A percentile compares a stretch with the other conserved stretches of the same genome.
Conservation (phyloP, 208 protist genomes). For the Crithidia bombi region DNA sequence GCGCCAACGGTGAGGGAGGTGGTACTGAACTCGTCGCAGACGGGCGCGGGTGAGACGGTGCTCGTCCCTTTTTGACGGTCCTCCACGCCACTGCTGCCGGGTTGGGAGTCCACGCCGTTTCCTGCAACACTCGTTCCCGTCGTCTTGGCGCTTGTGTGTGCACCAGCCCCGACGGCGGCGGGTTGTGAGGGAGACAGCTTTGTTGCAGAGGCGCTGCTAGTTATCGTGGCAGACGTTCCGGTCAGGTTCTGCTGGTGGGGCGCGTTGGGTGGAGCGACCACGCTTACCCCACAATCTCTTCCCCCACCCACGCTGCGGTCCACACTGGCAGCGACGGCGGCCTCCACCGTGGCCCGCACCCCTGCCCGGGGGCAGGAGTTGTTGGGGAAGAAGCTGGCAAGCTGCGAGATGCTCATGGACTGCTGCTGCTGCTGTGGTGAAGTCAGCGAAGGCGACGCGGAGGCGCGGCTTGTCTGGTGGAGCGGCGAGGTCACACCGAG, state of each 20-base stretch:
- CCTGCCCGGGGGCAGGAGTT: slow-evolving; percentile 10
- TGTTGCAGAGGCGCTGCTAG: too few species aligned
- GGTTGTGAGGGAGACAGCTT: too few species aligned
- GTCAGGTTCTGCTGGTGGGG: slow-evolving; percentile 2
- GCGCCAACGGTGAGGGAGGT: not conserved
- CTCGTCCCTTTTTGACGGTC: not conserved
- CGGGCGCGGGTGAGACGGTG: not conserved
- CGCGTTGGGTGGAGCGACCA: not conserved
- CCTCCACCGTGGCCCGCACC: not conserved
- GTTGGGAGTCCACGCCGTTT: not conserved
- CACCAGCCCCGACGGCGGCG: too few species aligned
- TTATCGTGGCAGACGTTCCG: too few species aligned
- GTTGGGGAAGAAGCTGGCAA: not conserved
- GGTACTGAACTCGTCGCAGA: not conserved
- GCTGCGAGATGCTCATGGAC: not conserved
- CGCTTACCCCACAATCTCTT: not conserved
- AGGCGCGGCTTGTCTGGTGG: not conserved
- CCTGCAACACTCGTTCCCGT: not conserved
- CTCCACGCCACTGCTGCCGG: not conserved
- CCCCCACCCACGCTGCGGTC: not conserved
- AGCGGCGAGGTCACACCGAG: not conserved
- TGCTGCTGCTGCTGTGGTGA: not conserved
- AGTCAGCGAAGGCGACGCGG: not conserved
- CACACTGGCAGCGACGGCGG: not conserved
- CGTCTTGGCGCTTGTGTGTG: too few species aligned